A percentile compares a stretch with the other conserved stretches of the same genome.
Conservation (phyloP, 2,329 filamentous ascomycete species). For the Ilyonectria sp. region DNA sequence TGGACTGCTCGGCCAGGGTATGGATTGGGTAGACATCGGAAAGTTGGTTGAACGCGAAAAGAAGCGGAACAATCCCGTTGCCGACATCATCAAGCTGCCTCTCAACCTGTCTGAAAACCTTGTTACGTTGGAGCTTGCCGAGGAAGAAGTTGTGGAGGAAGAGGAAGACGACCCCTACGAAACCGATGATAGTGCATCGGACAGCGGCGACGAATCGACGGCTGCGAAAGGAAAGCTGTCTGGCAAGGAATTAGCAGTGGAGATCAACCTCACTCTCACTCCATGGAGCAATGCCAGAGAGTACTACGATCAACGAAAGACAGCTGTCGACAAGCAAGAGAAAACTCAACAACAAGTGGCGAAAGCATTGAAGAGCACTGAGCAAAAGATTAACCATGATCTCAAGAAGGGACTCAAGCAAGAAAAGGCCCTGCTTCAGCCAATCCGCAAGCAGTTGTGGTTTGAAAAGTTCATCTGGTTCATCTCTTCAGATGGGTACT, state of each 20-base stretch:
- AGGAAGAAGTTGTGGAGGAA: slow-evolving; percentile 73
- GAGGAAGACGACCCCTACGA: slow-evolving; percentile 73
- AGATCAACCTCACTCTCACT: slow-evolving; percentile 86
- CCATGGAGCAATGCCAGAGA: slow-evolving; percentile 92
- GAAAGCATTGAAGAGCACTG: slow-evolving; percentile 88
- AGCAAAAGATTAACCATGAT: slow-evolving; percentile 89
- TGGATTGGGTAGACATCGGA: slow-evolving; percentile 97
- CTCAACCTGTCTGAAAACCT: slow-evolving; percentile 92
- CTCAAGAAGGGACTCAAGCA: slow-evolving; percentile 91
- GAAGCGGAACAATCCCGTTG: slow-evolving; percentile 84
- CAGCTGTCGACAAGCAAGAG: slow-evolving; percentile 87
- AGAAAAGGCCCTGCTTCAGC: slow-evolving; percentile 89
- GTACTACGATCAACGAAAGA: slow-evolving; percentile 92
- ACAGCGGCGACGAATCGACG: slow-evolving; percentile 53
- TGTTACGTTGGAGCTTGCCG: slow-evolving; percentile 83
- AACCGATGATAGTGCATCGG: slow-evolving; percentile 74
- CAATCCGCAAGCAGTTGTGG: slow-evolving; percentile 88
- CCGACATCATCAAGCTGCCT: slow-evolving; percentile 87
- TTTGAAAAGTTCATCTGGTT: slow-evolving; percentile 99
- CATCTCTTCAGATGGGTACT: slow-evolving; percentile 93
- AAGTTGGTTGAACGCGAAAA: slow-evolving; percentile 92
- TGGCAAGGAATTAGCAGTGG: slow-evolving; percentile 77
- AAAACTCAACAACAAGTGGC: slow-evolving; percentile 87
- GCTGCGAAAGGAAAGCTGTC: slow-evolving; percentile 57
- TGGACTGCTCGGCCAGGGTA: slow-evolving; percentile 90